Evolutionary conservation across 306 rosid genomes (phyloP), one percentile per base, ranked within the genome.

Genomic region (Quercus dentata): DNA sequence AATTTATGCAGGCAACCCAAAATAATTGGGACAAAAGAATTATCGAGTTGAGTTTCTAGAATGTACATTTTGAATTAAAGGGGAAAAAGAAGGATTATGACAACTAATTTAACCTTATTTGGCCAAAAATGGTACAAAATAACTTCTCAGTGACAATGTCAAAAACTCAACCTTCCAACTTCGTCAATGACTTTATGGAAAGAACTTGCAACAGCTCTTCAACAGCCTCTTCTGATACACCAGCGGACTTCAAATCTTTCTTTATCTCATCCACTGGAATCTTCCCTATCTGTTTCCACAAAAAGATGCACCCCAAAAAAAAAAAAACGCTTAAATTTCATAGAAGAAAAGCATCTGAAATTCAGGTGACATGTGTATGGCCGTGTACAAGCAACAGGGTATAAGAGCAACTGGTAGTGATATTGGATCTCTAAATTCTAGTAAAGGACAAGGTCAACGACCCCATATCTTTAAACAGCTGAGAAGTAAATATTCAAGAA

Each of bases 201-300:
- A 95, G 98, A 69, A 92, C 94, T 85, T 89, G 89, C 92, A 95
- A 83, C 75, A 95, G 83, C 75, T 92, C 88, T 75, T 90, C 91
- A 49, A 90, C 79, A 71, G 96, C 99, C 81, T 92, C 91, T 68
- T 91, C 86, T 5, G 92, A 85, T 69, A 92, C 84, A 72, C 99
- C 99, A 75, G 74, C 80, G 72, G 85, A 85, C 76, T 82, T 83
- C 88, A 95, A 81, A 80, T 91, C 97, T 71, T 86, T 87, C 76
- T 92, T 91, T n/a, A 92, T 80, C 80, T 95, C 95, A 64, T 89
- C 96, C 76, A 90, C 38, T 68, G 98, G 92, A 85, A 95, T 84
- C 85, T 92, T 92, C 89, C 87, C 99, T 52, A 92, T 90, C 99
- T 95, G 88, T 70, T 79, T 9, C 56, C 52, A 81, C 56, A 72